phyloP scores from a whole-genome alignment of 768 basidiomycete species.

The Pholiota molesta region DNA sequence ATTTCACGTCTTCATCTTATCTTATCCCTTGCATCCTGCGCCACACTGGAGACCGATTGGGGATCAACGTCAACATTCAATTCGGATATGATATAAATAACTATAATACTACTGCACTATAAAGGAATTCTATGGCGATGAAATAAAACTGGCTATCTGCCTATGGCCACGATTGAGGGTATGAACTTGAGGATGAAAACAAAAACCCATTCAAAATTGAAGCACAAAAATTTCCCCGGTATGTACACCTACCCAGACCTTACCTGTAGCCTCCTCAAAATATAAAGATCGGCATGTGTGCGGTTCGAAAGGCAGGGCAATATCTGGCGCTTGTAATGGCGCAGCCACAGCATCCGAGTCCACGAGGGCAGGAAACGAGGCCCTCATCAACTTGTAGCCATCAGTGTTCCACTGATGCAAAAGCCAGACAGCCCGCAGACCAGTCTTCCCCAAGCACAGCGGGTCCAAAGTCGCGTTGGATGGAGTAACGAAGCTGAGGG shows the following conservation, averaged over 20 bases:
- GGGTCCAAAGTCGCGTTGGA: conserved; percentile 30
- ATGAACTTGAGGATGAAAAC: not conserved
- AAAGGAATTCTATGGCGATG: too few relatives aligned
- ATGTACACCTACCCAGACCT: conserved; percentile 51
- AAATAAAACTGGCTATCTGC: too few relatives aligned
- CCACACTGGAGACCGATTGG: not conserved
- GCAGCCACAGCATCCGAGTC: conserved; percentile 28
- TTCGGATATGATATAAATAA: not conserved
- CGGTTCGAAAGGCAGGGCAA: conserved; percentile 55
- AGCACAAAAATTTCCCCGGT: conserved; percentile 58
- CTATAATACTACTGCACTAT: not conserved
- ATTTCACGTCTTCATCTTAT: not conserved
- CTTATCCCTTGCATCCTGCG: not conserved
- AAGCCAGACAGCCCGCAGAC: conserved; percentile 55
- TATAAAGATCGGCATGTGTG: conserved; percentile 46
- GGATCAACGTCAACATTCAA: not conserved
- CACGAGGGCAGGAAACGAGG: conserved; percentile 36
- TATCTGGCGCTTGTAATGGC: conserved; percentile 46
- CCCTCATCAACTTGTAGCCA: conserved; percentile 52
- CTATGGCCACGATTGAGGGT: too few relatives aligned
- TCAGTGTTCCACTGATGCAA: conserved; percentile 53
- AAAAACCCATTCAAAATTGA: conserved; percentile 29
- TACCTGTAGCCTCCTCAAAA: conserved; percentile 60
- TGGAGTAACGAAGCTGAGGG: not conserved
- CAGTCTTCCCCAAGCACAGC: conserved; percentile 43